phyloP scores from a whole-genome alignment of 2,329 filamentous ascomycete species.

The Xylariales sp. region DNA sequence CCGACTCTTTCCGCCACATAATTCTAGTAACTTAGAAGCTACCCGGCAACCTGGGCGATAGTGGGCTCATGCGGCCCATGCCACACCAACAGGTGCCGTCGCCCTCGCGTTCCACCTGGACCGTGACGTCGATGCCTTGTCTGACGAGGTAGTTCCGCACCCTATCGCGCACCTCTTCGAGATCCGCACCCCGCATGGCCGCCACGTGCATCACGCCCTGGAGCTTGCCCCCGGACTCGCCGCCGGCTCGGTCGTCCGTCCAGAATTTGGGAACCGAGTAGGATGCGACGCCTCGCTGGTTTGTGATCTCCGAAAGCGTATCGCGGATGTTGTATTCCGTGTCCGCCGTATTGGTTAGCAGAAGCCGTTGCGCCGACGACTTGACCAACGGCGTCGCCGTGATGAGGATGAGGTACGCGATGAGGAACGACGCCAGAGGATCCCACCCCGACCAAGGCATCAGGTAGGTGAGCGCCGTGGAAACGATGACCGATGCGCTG shows the following conservation, averaged over 20 bases:
- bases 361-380: constrained; percentile 82
- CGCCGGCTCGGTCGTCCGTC: constrained; percentile 76
- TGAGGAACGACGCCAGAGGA: constrained; percentile 91
- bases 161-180: constrained; percentile 87
- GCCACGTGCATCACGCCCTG: constrained; percentile 89
- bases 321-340: constrained; percentile 90
- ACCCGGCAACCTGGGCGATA: constrained; percentile 44
- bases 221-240: constrained; percentile 64
- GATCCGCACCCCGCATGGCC: constrained; percentile 75
- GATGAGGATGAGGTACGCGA: constrained; percentile 92
- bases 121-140: constrained; percentile 81
- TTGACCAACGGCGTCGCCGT: constrained; percentile 89
- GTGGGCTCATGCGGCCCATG: constrained; percentile 52
- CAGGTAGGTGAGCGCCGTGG: constrained; percentile 86
- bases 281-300: constrained; percentile 83
- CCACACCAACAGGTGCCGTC: constrained; percentile 74
- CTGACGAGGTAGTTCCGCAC: constrained; percentile 76
- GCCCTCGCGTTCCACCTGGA: constrained; percentile 89
- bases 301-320: constrained; percentile 83
- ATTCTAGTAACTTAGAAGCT: constrained; percentile 13
- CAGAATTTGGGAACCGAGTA: constrained; percentile 93
- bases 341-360: constrained; percentile 86
- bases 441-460: constrained; percentile 95
- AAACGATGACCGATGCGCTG: constrained; percentile 92
- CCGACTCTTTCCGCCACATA: neutral